Percentiles rank a stretch among this genome's conserved stretches.
Evolutionary conservation across 2,329 filamentous ascomycete genomes (phyloP).

Genomic region (Ambrosiella beaveri): DNA sequence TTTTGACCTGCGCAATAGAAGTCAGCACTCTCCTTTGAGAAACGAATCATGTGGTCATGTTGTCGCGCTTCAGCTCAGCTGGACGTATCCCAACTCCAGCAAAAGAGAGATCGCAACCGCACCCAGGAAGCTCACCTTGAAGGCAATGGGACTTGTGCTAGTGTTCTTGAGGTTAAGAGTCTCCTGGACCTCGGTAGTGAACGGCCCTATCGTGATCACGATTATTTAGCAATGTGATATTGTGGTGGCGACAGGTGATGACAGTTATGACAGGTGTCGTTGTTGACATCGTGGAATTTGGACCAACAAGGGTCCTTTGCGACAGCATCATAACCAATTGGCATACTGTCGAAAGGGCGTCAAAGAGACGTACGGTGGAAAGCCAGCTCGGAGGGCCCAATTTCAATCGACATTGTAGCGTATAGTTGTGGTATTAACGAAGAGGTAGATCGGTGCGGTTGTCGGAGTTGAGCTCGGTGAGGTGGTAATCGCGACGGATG

Average conservation of each 20-base stretch:
- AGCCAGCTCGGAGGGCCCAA: conserved; percentile 77
- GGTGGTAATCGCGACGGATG: neutral
- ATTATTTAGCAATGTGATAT: conserved; percentile 1
- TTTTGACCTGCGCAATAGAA: conserved; percentile 62
- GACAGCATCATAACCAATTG: neutral
- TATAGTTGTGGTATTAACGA: neutral
- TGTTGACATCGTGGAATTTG: neutral
- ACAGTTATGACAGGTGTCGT: conserved; percentile 7
- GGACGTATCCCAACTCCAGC: neutral
- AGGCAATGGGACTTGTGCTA: conserved; percentile 44
- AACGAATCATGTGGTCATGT: neutral
- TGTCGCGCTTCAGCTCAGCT: neutral
- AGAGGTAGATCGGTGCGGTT: neutral
- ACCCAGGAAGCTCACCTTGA: conserved; percentile 38
- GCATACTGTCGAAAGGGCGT: conserved; percentile 3
- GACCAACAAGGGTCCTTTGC: neutral
- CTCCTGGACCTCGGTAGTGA: conserved; percentile 48
- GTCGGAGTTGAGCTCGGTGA: neutral
- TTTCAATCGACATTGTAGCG: conserved; percentile 75
- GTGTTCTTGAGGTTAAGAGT: conserved; percentile 48
- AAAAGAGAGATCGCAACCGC: neutral
- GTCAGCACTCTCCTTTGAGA: conserved; percentile 13
- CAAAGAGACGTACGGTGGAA: conserved; percentile 60
- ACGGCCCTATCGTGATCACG: conserved; percentile 35
- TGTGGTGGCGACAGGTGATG: conserved; percentile 10